These are phyloP conservation scores for Coelastrella sp. DNA, from an alignment of 139 green algal genomes.

Conservation along the genomic window DNA sequence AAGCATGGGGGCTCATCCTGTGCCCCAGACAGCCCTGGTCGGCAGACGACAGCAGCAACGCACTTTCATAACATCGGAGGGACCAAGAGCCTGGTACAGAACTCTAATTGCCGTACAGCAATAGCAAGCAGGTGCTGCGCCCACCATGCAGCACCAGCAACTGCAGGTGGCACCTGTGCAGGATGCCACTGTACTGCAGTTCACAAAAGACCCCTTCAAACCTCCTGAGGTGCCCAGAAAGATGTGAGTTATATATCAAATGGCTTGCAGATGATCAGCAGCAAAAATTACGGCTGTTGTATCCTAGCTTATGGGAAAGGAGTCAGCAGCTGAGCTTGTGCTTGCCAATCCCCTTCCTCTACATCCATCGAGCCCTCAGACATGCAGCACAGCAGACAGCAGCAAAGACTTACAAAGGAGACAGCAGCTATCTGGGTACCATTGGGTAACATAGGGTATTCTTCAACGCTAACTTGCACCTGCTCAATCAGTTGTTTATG, in stretches of 20 bases:
- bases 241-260: conserved; percentile 67
- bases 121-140: neutral
- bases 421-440: too few species aligned
- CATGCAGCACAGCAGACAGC: neutral
- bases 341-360: too few species aligned
- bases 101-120: neutral
- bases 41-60: neutral
- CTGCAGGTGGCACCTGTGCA: neutral
- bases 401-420: neutral
- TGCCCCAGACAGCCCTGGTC: neutral
- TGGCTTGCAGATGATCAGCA: neutral
- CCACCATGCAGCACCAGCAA: conserved; percentile 13
- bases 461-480: too few species aligned
- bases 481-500: too few species aligned
- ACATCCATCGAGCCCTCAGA: too few species aligned
- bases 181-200: conserved; percentile 57
- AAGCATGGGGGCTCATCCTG: neutral
- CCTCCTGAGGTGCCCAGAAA: conserved; percentile 75
- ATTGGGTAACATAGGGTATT: too few species aligned
- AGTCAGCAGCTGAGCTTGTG: neutral
- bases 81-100: neutral
- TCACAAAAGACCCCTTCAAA: conserved; percentile 79
- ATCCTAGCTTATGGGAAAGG: neutral
- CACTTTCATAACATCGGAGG: neutral
- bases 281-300: neutral